Evolutionary conservation across 805 yeast genomes (phyloP), one percentile per base, ranked within the genome.

Genomic region (Clavispora asparagi): DNA sequence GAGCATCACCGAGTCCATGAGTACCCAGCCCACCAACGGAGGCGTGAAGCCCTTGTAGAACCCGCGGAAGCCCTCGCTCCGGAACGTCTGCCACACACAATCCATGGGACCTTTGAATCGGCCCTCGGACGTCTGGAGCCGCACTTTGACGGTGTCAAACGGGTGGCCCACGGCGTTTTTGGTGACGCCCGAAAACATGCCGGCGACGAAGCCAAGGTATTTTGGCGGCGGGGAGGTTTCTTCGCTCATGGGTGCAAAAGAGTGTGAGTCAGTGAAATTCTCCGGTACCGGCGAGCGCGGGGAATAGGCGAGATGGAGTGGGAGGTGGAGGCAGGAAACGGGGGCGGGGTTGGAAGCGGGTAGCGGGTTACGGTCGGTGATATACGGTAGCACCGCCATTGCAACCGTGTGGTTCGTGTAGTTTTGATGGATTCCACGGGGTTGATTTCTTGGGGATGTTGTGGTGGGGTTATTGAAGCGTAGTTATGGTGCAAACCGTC

Each of bases 121-220:
- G 12, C 75, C 75, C 31, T 58, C 60, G 1, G 79, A 75, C 8
- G 89, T 82, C 58, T 89, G 97, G 44, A 89, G 70, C 45, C 97
- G 72, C 14, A 89, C 96, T 59, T 89, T 89, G 52, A 90, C 82
- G 1, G 96, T 87, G 63, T 90, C 97, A 55, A 90, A 87, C 10
- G 97, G 96, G 63, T 89, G 97, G 2, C 97, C 97, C 9, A 90
- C 96, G 0, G 85, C 82, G 55, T 90, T 86, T 61, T 90, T 90
- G 57, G 87, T 85, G 23, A 87, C 79, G 19, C 97, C 97, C 0
- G 92, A 83, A 59, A 86, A 86, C 58, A 86, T 81, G 7, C 97
- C 97, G 2, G 96, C 96, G 19, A 88, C 77, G 59, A 89, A 90
- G 17, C 96, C 96, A 49, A 83, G 76, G 53, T 77, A 79, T 46